Conservation (phyloP, 306 rosid genomes). For the Vigna trinervia region DNA sequence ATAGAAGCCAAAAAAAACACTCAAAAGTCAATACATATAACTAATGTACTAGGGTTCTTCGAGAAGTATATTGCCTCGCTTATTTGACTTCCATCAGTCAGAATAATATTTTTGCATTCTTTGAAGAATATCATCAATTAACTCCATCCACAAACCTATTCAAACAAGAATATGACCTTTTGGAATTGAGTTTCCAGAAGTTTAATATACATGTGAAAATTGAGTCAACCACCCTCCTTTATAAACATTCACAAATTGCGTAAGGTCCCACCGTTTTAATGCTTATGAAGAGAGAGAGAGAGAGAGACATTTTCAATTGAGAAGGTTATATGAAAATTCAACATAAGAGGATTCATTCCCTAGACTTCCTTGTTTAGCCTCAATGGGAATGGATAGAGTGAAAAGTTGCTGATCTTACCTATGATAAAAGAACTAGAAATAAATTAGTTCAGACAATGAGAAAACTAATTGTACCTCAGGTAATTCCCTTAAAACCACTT, state of each 20-base stretch:
- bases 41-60: not conserved
- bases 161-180: slow-evolving; percentile 2
- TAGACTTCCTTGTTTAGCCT: slow-evolving; percentile 15
- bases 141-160: slow-evolving; percentile 27
- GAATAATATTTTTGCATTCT: not conserved
- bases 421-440: slow-evolving; percentile 28
- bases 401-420: slow-evolving; percentile 16
- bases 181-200: not conserved
- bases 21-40: slow-evolving; percentile 16
- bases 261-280: not conserved
- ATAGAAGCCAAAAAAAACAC: slow-evolving; percentile 11
- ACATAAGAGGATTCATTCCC: slow-evolving; percentile 7
- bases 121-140: not conserved
- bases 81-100: not conserved
- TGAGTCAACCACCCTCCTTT: not conserved
- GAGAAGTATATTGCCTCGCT: not conserved
- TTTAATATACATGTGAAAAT: not conserved
- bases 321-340: not conserved
- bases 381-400: not conserved
- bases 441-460: slow-evolving; percentile 23
- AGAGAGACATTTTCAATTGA: not conserved
- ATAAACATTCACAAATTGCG: not conserved
- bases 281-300: not conserved
- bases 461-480: slow-evolving; percentile 72
- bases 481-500: slow-evolving; percentile 75